A percentile compares a stretch with the other conserved stretches of the same genome.
These are phyloP conservation scores for Phyllosticta capitalensis DNA, from an alignment of 2,329 filamentous ascomycete genomes.

Conservation along the genomic window DNA sequence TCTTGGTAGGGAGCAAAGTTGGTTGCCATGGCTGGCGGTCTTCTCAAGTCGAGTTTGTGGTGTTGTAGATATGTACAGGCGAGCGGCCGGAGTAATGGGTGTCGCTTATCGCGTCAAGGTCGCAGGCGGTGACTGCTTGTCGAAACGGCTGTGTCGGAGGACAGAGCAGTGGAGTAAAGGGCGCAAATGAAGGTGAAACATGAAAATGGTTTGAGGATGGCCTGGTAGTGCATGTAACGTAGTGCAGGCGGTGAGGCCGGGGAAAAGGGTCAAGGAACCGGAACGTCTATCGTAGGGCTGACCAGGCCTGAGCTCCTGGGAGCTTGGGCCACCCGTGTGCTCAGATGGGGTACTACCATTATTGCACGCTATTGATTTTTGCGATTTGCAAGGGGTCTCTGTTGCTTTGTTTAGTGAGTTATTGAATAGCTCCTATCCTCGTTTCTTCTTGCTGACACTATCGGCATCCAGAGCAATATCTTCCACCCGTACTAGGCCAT, in stretches of 20 bases:
- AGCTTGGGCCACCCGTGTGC: slow-evolving; percentile 1
- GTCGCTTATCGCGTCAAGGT: neutral
- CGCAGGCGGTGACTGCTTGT: neutral
- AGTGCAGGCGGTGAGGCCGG: slow-evolving; percentile 6
- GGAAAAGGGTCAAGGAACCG: slow-evolving; percentile 1
- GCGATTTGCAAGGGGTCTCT: neutral
- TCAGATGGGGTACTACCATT: neutral
- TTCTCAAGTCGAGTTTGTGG: neutral
- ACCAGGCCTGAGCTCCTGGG: neutral
- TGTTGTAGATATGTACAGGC: neutral
- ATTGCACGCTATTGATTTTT: neutral
- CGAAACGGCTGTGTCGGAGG: neutral
- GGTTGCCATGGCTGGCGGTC: neutral
- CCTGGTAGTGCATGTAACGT: neutral
- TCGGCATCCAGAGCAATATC: slow-evolving; percentile 26
- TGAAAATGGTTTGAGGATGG: neutral
- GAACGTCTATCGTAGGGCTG: slow-evolving; percentile 2
- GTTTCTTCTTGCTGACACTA: neutral
- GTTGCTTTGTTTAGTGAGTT: neutral
- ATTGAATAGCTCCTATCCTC: neutral
- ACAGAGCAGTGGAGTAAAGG: neutral
- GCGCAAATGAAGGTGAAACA: neutral
- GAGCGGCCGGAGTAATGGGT: neutral
- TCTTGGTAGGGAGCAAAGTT: slow-evolving; percentile 96
- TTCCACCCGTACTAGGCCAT: slow-evolving; percentile 41